Evolutionary conservation across 768 basidiomycete genomes (phyloP).

Genomic region (Mycena capillaripes): DNA sequence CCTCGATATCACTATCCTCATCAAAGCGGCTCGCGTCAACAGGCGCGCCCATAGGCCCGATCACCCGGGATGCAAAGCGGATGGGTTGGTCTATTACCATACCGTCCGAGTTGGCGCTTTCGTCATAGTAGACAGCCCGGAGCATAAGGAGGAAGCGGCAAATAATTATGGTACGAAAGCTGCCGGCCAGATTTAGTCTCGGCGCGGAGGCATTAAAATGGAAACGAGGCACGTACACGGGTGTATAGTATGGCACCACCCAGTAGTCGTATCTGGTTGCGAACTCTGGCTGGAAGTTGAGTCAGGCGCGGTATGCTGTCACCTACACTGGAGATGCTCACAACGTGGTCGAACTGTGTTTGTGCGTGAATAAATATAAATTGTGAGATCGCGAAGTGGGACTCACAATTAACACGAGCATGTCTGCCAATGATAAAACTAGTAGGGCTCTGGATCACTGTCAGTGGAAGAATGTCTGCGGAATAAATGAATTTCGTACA

Average conservation of each 20-base stretch:
- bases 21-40: constrained; percentile 38
- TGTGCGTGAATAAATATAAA: background rate
- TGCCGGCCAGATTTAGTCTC: background rate
- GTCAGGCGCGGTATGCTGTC: background rate
- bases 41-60: constrained; percentile 46
- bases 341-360: constrained; percentile 40
- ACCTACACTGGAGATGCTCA: constrained; percentile 27
- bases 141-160: constrained; percentile 49
- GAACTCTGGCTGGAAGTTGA: constrained; percentile 39
- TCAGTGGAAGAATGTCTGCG: background rate
- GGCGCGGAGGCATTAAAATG: too few relatives aligned
- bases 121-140: constrained; percentile 42
- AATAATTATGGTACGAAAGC: constrained; percentile 51
- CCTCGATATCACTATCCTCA: constrained; percentile 30
- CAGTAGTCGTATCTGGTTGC: constrained; percentile 50
- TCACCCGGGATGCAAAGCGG: constrained; percentile 41
- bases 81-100: background rate
- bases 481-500: constrained; percentile 32
- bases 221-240: constrained; percentile 41
- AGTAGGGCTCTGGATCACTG: constrained; percentile 39
- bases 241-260: constrained; percentile 51
- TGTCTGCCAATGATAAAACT: constrained; percentile 48
- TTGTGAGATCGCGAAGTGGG: background rate
- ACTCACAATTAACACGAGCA: constrained; percentile 45
- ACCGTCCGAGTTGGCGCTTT: constrained; percentile 27